A percentile compares a stretch with the other conserved stretches of the same genome.
Conservation (phyloP, 257 asterid species). For the Rehmannia glutinosa region DNA sequence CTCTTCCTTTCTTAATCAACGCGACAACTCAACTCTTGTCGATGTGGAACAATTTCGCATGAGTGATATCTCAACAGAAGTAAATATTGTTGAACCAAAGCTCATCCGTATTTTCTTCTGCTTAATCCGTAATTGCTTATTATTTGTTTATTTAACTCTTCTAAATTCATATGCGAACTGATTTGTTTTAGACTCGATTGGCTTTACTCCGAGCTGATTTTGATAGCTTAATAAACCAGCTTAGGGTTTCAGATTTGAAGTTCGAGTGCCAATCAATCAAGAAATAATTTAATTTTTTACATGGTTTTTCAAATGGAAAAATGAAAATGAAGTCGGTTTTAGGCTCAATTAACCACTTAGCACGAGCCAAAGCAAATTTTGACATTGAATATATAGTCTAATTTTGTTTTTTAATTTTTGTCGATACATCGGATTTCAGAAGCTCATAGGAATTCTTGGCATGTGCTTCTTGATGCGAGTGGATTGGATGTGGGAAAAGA, state of each 20-base stretch:
- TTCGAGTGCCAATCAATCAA: slow-evolving; percentile 99
- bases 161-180: slow-evolving; percentile 26
- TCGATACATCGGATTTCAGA: slow-evolving; percentile 91
- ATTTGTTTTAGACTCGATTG: slow-evolving; percentile 23
- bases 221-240: slow-evolving; percentile 19
- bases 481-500: slow-evolving; percentile 40
- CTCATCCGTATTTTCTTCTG: not conserved
- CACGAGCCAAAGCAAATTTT: no score
- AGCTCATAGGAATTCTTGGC: slow-evolving; percentile 73
- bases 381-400: not conserved
- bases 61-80: no score
- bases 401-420: not conserved
- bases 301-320: no score
- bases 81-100: slow-evolving; percentile 5
- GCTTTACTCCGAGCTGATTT: slow-evolving; percentile 22
- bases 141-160: not conserved
- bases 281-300: no score
- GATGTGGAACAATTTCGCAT: no score
- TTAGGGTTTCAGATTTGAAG: slow-evolving; percentile 56
- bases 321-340: no score
- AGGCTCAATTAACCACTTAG: no score
- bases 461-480: slow-evolving; percentile 64
- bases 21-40: no score
- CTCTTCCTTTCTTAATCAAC: no score
- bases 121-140: slow-evolving; percentile 3